These are phyloP conservation scores for Solanum dulcamara DNA, from an alignment of 257 asterid genomes.

Conservation along the genomic window DNA sequence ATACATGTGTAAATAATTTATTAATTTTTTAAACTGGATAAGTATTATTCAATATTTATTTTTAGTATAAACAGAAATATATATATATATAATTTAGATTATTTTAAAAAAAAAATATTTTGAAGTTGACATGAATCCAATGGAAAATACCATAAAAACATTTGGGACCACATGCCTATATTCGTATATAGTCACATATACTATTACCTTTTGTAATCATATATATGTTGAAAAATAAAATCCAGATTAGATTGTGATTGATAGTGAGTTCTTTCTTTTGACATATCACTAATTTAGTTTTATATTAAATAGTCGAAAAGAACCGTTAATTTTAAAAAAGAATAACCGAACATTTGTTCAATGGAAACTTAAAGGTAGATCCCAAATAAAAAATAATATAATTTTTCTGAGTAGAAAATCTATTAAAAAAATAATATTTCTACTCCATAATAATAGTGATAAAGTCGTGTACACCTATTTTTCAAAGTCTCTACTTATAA, in stretches of 20 bases:
- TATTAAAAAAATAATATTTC: not conserved
- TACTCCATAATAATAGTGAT: no score
- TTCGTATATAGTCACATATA: not conserved
- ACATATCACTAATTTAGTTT: not conserved
- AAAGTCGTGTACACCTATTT: rapidly evolving
- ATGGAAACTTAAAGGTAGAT: no score
- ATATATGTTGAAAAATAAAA: not conserved
- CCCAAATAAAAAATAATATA: not conserved
- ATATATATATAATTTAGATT: not conserved
- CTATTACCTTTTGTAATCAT: not conserved
- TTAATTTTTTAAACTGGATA: no score
- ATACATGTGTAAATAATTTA: no score
- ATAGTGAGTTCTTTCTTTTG: not conserved
- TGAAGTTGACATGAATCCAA: not conserved
- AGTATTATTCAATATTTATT: no score
- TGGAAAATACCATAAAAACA: not conserved
- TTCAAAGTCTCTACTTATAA: no score
- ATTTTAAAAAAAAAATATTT: not conserved
- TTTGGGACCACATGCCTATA: not conserved
- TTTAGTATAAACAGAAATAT: no score
- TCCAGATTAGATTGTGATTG: not conserved
- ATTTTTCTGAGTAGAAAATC: rapidly evolving
- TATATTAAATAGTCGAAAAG: not conserved
- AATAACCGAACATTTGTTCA: no score
- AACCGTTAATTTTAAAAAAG: not conserved